phyloP scores from a whole-genome alignment of 2,329 filamentous ascomycete species.

The Fusarium mangiferae region DNA sequence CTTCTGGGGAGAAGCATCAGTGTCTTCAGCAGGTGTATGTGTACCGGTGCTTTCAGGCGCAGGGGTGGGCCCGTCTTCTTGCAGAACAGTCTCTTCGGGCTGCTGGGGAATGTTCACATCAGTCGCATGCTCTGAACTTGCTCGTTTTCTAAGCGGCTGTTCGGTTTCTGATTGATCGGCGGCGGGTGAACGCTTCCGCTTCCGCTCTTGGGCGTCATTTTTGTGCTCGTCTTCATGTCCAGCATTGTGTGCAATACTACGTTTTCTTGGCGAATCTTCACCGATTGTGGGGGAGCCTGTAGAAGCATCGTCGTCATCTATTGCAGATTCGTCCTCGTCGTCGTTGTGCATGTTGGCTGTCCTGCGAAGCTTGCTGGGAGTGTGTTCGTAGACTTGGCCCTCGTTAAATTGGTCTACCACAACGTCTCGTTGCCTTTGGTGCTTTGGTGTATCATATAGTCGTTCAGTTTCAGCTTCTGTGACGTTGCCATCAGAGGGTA shows the following conservation, averaged over 20 bases:
- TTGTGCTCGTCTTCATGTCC: conserved; percentile 46
- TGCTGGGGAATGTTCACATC: conserved; percentile 48
- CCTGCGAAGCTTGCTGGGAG: conserved; percentile 80
- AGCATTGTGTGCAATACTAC: conserved; percentile 40
- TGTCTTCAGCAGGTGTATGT: conserved; percentile 60
- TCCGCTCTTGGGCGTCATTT: conserved; percentile 54
- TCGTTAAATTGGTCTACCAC: conserved; percentile 66
- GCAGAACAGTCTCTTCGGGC: conserved; percentile 47
- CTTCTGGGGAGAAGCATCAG: conserved; percentile 47
- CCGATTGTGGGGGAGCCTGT: conserved; percentile 52
- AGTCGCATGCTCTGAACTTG: conserved; percentile 57
- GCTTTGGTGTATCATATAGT: conserved; percentile 86
- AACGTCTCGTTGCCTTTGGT: conserved; percentile 69
- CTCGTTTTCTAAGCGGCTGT: conserved; percentile 64
- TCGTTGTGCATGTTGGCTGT: conserved; percentile 49
- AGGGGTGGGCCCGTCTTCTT: conserved; percentile 50
- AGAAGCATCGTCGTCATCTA: conserved; percentile 54
- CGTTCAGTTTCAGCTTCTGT: conserved; percentile 95
- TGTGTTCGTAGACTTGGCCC: conserved; percentile 69
- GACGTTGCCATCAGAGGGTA: conserved; percentile 61
- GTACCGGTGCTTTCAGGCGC: conserved; percentile 52
- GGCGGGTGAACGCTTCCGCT: conserved; percentile 61
- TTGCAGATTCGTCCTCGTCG: conserved; percentile 53
- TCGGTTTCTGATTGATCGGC: conserved; percentile 58
- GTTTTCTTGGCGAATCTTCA: conserved; percentile 52